Conservation (phyloP, 768 basidiomycete genomes). For the Amanita muscaria region DNA sequence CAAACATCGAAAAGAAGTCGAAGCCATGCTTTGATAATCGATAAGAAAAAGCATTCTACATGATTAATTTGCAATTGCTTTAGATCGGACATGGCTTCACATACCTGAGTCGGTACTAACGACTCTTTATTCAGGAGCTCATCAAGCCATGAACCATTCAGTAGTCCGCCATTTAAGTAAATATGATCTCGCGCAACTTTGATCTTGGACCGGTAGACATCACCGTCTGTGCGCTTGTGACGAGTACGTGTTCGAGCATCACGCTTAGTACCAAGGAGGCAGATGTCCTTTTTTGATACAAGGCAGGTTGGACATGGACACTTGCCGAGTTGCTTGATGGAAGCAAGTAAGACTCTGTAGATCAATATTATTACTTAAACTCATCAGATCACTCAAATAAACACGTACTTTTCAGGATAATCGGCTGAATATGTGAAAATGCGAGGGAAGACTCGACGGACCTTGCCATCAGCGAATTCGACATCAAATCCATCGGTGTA, state of each 20-base stretch:
- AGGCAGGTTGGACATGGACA: slow-evolving; percentile 30
- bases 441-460: slow-evolving; percentile 22
- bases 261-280: slow-evolving; percentile 19
- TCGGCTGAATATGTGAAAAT: slow-evolving; percentile 29
- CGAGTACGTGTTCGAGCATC: slow-evolving; percentile 12
- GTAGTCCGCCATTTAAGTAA: slow-evolving; percentile 6
- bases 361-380: background rate
- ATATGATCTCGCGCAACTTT: slow-evolving; percentile 4
- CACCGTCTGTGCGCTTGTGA: slow-evolving; percentile 8
- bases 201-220: background rate
- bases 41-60: slow-evolving; percentile 25
- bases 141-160: slow-evolving; percentile 11
- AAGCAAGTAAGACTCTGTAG: slow-evolving; percentile 21
- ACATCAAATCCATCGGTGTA: slow-evolving; percentile 26
- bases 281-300: slow-evolving; percentile 17
- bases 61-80: background rate
- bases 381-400: background rate
- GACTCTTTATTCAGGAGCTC: slow-evolving; percentile 12
- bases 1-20: slow-evolving; percentile 22
- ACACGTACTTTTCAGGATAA: slow-evolving; percentile 31
- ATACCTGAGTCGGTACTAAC: slow-evolving; percentile 11
- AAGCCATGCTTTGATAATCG: slow-evolving; percentile 13
- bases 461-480: slow-evolving; percentile 21
- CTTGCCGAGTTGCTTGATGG: slow-evolving; percentile 25
- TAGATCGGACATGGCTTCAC: background rate